Evolutionary conservation across 176 grass and related monocot species (phyloP).

Genomic region (Zea mays): Zm-B73-REFERENCE-NAM-5.0 NC_050099.1:5899501-5900000

Average conservation of each 20-base stretch:
- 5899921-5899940: conserved; percentile 10
- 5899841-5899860: not conserved
- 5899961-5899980: conserved; percentile 20
- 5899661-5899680: not conserved
- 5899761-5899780: not conserved
- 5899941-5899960: not conserved
- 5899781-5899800: not conserved
- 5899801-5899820: not conserved
- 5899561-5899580: not conserved
- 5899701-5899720: not conserved
- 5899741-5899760: conserved; percentile 24
- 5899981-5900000: conserved; percentile 8
- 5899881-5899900: not conserved
- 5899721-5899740: not conserved
- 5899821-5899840: not conserved
- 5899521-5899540: not conserved
- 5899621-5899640: not conserved
- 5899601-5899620: not conserved
- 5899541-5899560: not conserved
- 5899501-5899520: not conserved
- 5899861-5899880: not conserved
- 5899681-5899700: not conserved
- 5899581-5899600: not conserved
- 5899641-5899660: not conserved
- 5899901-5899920: not conserved